These are phyloP conservation scores for Stentor roeselii DNA, from an alignment of 73 alveolate genomes.

Conservation along the genomic window DNA sequence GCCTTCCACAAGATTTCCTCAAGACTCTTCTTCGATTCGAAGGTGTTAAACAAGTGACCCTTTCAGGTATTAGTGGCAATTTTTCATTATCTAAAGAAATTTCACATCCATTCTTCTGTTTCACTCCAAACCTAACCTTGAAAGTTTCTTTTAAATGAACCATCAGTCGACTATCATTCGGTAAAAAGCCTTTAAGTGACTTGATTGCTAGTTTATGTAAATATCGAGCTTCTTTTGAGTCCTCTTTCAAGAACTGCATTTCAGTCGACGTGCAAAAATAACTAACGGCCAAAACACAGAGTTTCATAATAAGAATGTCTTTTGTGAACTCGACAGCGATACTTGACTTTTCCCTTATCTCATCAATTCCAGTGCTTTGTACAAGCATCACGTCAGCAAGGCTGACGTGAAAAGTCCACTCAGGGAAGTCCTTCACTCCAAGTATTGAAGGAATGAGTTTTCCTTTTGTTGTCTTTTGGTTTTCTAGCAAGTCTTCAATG, in stretches of 20 bases:
- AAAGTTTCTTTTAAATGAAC: not conserved
- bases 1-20: not conserved
- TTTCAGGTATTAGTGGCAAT: not conserved
- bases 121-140: not conserved
- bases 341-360: not conserved
- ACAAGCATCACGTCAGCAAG: conserved; percentile 11
- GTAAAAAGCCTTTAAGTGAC: conserved; percentile 27
- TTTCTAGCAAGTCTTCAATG: not conserved
- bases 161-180: conserved; percentile 1
- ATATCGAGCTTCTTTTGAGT: conserved; percentile 1
- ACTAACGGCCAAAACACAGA: not conserved
- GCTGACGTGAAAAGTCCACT: not conserved
- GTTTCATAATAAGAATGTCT: not conserved
- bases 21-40: not conserved
- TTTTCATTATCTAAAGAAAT: not conserved
- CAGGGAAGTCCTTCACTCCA: conserved; percentile 2
- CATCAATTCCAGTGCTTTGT: not conserved
- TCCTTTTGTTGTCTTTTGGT: not conserved
- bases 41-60: not conserved
- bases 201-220: conserved; percentile 37
- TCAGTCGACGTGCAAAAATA: conserved; percentile 9
- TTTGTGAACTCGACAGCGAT: conserved; percentile 6
- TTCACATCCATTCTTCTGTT: not conserved
- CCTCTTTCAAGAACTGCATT: not conserved
- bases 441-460: not conserved